phyloP scores from a whole-genome alignment of 2,329 filamentous ascomycete genomes.

The Fonsecaea multimorphosa region DNA sequence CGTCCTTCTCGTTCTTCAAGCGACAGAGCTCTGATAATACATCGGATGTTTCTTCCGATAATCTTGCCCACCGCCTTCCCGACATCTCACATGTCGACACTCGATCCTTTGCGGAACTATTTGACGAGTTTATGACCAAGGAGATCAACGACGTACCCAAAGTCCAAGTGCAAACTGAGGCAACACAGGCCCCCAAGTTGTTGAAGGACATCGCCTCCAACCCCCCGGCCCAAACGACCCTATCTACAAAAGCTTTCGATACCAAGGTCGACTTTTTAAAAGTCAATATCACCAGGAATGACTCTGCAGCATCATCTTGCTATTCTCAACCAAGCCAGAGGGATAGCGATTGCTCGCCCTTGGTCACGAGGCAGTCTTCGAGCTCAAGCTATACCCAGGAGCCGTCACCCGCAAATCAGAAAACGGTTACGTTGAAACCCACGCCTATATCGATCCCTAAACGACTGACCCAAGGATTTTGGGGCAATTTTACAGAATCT shows the following conservation, averaged over 20 bases:
- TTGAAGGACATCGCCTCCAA: neutral
- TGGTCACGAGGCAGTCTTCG: conserved; percentile 37
- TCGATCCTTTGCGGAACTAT: conserved; percentile 33
- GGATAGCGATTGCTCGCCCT: conserved; percentile 32
- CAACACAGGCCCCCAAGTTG: conserved; percentile 1
- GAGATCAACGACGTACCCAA: conserved; percentile 17
- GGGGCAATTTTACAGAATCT: conserved; percentile 5
- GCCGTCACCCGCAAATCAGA: conserved; percentile 18
- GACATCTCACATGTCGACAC: conserved; percentile 35
- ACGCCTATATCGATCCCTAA: conserved; percentile 1
- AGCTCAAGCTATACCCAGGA: conserved; percentile 35
- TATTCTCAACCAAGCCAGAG: conserved; percentile 33
- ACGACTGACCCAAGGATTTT: conserved; percentile 4
- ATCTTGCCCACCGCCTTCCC: conserved; percentile 28
- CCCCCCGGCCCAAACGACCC: neutral
- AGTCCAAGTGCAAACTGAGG: neutral
- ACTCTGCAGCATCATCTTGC: conserved; percentile 35
- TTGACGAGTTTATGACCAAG: conserved; percentile 31
- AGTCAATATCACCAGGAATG: conserved; percentile 32
- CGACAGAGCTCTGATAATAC: conserved; percentile 22
- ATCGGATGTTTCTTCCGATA: conserved; percentile 18
- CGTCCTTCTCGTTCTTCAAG: conserved; percentile 35
- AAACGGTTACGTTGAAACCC: conserved; percentile 15
- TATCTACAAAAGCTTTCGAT: conserved; percentile 6
- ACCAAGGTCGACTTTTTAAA: conserved; percentile 15